phyloP scores from a whole-genome alignment of 228 moss, liverwort and hornwort genomes.

The Sphagnum fallax region DNA sequence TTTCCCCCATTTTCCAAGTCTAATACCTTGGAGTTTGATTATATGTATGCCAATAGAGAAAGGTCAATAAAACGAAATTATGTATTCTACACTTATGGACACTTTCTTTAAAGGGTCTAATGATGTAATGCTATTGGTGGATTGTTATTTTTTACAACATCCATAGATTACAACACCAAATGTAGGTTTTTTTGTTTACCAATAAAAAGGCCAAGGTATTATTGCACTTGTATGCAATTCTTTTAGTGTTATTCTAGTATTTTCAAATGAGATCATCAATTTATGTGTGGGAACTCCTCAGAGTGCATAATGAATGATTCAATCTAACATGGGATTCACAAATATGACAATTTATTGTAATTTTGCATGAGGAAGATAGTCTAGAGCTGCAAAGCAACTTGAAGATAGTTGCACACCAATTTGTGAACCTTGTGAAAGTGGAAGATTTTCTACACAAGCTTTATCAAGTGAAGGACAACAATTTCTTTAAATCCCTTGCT shows the following conservation, averaged over 20 bases:
- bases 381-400: slow-evolving; percentile 65
- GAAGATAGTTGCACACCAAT: slow-evolving; percentile 54
- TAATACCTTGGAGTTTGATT: no score
- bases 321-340: no score
- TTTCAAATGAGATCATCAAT: background rate
- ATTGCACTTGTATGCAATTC: background rate
- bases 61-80: no score
- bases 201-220: slow-evolving; percentile 75
- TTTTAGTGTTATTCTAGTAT: background rate
- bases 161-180: slow-evolving; percentile 75
- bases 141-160: no score
- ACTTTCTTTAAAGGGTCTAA: no score
- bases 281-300: background rate
- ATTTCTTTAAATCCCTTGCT: slow-evolving; percentile 53
- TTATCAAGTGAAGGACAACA: slow-evolving; percentile 88
- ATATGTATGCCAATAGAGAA: no score
- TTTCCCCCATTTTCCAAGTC: no score
- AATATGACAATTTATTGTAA: background rate
- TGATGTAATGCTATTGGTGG: no score
- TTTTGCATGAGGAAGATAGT: slow-evolving; percentile 72
- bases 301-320: no score
- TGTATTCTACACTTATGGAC: no score
- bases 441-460: slow-evolving; percentile 75
- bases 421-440: slow-evolving; percentile 61
- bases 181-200: slow-evolving; percentile 61